Conservation (phyloP, 1,139 yeast genomes). For the Geotrichum siamense region DNA sequence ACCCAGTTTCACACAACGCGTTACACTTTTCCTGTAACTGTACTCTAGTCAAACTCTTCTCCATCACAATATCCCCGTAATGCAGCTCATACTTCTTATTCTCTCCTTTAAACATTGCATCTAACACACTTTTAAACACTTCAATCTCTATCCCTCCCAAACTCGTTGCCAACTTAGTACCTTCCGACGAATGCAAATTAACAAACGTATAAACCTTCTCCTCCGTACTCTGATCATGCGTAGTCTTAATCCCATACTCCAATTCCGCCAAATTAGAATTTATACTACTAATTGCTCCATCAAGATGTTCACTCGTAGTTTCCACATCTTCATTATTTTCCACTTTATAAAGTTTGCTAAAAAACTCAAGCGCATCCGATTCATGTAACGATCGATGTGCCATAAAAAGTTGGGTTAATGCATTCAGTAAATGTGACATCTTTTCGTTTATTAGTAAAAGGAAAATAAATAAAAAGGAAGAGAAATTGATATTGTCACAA, state of each 20-base stretch:
- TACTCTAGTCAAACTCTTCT: slow-evolving; percentile 2
- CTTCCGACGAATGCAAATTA: slow-evolving; percentile 8
- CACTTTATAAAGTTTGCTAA: not conserved
- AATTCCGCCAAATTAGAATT: slow-evolving; percentile 11
- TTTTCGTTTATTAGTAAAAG: no score
- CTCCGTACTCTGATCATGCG: slow-evolving; percentile 13
- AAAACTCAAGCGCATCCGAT: not conserved
- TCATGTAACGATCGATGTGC: slow-evolving; percentile 1
- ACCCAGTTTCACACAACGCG: slow-evolving; percentile 9
- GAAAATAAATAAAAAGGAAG: no score
- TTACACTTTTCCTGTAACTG: slow-evolving; percentile 10
- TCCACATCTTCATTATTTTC: not conserved
- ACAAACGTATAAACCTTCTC: slow-evolving; percentile 9
- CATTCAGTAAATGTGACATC: no score
- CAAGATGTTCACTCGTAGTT: not conserved
- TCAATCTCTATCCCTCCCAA: slow-evolving; percentile 4
- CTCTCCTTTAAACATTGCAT: not conserved
- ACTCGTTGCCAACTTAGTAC: slow-evolving; percentile 8
- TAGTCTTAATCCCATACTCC: slow-evolving; percentile 9
- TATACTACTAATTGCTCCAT: not conserved
- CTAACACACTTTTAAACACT: slow-evolving; percentile 6
- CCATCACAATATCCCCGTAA: slow-evolving; percentile 5
- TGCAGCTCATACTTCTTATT: not conserved
- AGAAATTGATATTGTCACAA: no score
- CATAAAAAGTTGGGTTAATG: slow-evolving; percentile 2